These are phyloP conservation scores for Protea cynaroides DNA, from an alignment of 164 flowering plant genomes.

Conservation along the genomic window DNA sequence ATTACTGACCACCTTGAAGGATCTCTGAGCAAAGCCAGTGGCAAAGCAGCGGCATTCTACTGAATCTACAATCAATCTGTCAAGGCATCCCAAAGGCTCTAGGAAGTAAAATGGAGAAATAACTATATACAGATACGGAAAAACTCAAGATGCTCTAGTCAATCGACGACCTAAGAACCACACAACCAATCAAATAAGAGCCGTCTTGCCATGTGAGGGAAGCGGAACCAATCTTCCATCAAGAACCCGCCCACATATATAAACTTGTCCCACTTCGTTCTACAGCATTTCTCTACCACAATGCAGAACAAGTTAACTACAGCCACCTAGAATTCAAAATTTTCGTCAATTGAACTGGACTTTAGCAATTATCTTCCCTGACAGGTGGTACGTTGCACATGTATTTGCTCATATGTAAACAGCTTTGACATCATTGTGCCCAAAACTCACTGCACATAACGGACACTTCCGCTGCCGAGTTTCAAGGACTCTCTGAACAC, in stretches of 20 bases:
- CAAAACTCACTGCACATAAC: slow-evolving; percentile 64
- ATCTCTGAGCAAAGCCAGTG: neutral
- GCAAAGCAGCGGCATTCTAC: neutral
- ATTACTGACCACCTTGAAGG: neutral
- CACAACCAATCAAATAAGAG: neutral
- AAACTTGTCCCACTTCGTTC: slow-evolving; percentile 3
- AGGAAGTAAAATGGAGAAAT: neutral
- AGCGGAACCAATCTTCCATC: neutral
- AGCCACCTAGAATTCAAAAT: neutral
- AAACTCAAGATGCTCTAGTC: slow-evolving; percentile 1
- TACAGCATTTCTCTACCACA: slow-evolving; percentile 4
- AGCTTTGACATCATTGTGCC: slow-evolving; percentile 83
- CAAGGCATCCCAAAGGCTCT: slow-evolving; percentile 13
- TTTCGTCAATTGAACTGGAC: neutral
- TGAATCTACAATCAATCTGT: slow-evolving; percentile 11
- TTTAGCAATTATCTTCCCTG: neutral
- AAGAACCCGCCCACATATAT: slow-evolving; percentile 1
- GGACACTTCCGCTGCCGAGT: slow-evolving; percentile 83
- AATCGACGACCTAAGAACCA: slow-evolving; percentile 4
- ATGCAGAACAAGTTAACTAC: neutral
- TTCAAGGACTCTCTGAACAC: slow-evolving; percentile 60
- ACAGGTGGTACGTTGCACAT: neutral
- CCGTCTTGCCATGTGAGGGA: neutral
- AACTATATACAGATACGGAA: slow-evolving; percentile 11
- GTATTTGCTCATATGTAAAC: slow-evolving; percentile 57